A percentile compares a stretch with the other conserved stretches of the same genome.
phyloP scores from a whole-genome alignment of 1,284 basidiomycete species.

The Amylostereum areolatum region DNA sequence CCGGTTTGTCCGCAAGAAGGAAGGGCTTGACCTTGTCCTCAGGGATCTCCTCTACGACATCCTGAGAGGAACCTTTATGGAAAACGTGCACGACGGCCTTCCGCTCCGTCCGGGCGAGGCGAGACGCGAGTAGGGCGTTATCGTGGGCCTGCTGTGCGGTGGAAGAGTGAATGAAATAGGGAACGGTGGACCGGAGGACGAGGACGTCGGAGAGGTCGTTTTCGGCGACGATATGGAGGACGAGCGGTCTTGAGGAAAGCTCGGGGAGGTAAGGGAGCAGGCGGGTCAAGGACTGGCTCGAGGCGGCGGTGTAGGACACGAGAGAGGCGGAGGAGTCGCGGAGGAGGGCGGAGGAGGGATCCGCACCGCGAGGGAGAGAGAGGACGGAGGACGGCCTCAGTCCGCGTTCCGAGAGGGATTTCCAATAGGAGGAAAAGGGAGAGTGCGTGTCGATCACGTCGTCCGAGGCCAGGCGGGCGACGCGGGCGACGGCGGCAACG shows the following conservation, averaged over 20 bases:
- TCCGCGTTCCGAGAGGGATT: slow-evolving; percentile 11
- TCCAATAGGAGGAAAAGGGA: slow-evolving; percentile 29
- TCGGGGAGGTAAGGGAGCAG: slow-evolving; percentile 55
- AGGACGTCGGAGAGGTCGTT: slow-evolving; percentile 56
- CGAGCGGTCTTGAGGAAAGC: slow-evolving; percentile 46
- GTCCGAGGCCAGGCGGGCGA: slow-evolving; percentile 67
- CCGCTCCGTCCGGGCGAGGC: slow-evolving; percentile 53
- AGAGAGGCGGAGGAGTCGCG: slow-evolving; percentile 33
- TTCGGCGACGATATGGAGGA: slow-evolving; percentile 48
- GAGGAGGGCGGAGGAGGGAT: slow-evolving; percentile 50
- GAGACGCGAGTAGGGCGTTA: slow-evolving; percentile 66
- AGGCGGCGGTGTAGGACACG: slow-evolving; percentile 47
- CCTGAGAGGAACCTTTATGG: slow-evolving; percentile 33
- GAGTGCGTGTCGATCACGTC: slow-evolving; percentile 51
- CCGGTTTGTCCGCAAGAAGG: slow-evolving; percentile 39
- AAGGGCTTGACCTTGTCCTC: slow-evolving; percentile 56
- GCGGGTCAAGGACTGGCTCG: slow-evolving; percentile 40
- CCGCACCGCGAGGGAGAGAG: slow-evolving; percentile 51
- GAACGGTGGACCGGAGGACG: slow-evolving; percentile 49
- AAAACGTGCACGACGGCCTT: slow-evolving; percentile 81
- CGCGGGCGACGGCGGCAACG: slow-evolving; percentile 48
- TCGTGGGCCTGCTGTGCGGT: slow-evolving; percentile 66
- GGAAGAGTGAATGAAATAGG: slow-evolving; percentile 59
- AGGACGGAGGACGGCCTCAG: slow-evolving; percentile 23
- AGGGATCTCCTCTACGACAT: slow-evolving; percentile 42